Percentiles rank a stretch among this genome's conserved stretches.
Conservation (phyloP, 2,329 filamentous ascomycete genomes). For the Cytospora chrysosperma region DNA sequence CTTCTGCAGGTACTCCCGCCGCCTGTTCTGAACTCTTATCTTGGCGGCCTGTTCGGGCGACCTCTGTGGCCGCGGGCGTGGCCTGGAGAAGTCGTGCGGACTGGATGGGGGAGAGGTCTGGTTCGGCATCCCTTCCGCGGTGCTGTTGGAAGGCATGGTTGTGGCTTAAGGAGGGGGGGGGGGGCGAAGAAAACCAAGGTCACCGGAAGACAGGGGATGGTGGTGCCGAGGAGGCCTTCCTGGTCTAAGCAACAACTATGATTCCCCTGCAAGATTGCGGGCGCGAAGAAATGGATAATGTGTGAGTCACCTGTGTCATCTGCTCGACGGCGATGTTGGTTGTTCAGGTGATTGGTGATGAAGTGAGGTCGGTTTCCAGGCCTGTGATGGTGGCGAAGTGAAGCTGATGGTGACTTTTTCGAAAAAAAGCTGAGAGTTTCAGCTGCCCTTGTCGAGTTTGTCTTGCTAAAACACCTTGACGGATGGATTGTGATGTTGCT, state of each 20-base stretch:
- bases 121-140: not conserved
- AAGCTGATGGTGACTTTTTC: not conserved
- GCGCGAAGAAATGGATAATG: not conserved
- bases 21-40: slow-evolving; percentile 69
- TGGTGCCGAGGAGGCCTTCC: not conserved
- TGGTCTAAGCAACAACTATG: not conserved
- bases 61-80: slow-evolving; percentile 44
- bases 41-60: slow-evolving; percentile 42
- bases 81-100: slow-evolving; percentile 34
- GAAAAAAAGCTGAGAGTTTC: too few species aligned
- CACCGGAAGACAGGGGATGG: not conserved
- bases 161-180: not conserved
- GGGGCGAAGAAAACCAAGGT: too few species aligned
- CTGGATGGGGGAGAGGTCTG: slow-evolving; percentile 1
- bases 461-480: too few species aligned
- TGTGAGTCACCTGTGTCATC: not conserved
- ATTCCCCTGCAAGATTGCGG: not conserved
- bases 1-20: slow-evolving; percentile 71
- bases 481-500: too few species aligned
- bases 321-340: not conserved
- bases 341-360: not conserved
- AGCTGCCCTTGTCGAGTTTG: too few species aligned
- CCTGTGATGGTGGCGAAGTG: not conserved
- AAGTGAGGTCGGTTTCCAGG: not conserved
- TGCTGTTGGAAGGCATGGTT: not conserved